phyloP scores from a whole-genome alignment of 1,139 yeast species.

The Debaryomyces subglobosus region DNA sequence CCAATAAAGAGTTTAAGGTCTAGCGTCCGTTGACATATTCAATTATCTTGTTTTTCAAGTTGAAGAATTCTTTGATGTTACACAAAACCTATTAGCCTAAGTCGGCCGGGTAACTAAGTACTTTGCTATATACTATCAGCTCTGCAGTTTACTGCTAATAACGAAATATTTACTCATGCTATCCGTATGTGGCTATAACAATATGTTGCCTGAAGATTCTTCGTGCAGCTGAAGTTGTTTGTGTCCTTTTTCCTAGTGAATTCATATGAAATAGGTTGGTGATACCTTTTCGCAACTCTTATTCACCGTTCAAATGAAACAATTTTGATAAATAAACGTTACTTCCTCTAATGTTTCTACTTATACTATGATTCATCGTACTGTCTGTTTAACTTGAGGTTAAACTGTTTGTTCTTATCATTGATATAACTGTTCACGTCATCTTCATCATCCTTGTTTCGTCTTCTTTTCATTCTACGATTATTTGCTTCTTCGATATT shows the following conservation, averaged over 20 bases:
- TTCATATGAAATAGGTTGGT: neutral
- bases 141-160: too few relatives aligned
- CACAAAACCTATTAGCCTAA: neutral
- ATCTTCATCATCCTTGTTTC: conserved; percentile 34
- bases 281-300: neutral
- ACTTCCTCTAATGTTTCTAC: neutral
- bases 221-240: too few relatives aligned
- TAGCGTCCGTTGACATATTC: conserved; percentile 4
- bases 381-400: conserved; percentile 67
- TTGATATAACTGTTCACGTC: conserved; percentile 54
- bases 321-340: neutral
- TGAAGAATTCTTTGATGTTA: conserved; percentile 3
- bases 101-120: conserved; percentile 1
- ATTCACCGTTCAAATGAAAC: neutral
- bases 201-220: too few relatives aligned
- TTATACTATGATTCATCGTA: conserved; percentile 26
- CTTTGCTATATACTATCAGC: neutral
- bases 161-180: too few relatives aligned
- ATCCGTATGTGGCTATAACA: too few relatives aligned
- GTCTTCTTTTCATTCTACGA: conserved; percentile 28
- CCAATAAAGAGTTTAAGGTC: neutral
- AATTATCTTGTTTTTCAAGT: neutral
- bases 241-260: neutral
- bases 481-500: conserved; percentile 40
- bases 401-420: conserved; percentile 79